These are phyloP conservation scores for Nannochloropsis salina DNA, from an alignment of 108 stramenopile genomes.

Conservation along the genomic window DNA sequence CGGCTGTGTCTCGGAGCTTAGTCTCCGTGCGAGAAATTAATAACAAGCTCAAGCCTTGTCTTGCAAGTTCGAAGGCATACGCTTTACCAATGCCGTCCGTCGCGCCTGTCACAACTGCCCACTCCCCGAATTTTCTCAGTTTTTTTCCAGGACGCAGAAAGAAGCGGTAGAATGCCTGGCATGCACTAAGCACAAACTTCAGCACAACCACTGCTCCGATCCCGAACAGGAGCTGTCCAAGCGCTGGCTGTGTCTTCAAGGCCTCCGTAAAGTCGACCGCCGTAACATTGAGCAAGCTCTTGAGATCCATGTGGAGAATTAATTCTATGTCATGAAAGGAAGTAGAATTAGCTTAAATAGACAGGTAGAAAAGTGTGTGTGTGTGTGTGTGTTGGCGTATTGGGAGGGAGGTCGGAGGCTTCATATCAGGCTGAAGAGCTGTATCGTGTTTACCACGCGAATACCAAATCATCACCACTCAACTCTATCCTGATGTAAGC, in stretches of 20 bases:
- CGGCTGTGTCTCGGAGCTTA: conserved; percentile 79
- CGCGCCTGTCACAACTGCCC: conserved; percentile 96
- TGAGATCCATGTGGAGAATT: too few relatives aligned
- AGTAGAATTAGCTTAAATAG: too few relatives aligned
- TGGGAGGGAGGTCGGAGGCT: too few relatives aligned
- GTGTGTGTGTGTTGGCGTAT: too few relatives aligned
- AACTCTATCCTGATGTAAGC: too few relatives aligned
- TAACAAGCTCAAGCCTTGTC: conserved; percentile 85
- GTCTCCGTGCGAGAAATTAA: conserved; percentile 90
- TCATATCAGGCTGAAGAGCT: background rate
- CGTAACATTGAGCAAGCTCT: background rate
- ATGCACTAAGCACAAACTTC: conserved; percentile 19
- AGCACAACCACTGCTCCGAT: background rate
- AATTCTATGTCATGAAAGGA: too few relatives aligned
- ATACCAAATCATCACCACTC: background rate
- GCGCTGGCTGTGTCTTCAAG: background rate
- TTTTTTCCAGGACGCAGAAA: conserved; percentile 82
- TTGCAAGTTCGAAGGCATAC: conserved; percentile 83
- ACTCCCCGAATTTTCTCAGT: conserved; percentile 83
- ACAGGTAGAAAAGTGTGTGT: too few relatives aligned
- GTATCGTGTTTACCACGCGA: background rate
- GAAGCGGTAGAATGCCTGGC: conserved; percentile 64
- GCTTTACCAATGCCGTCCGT: conserved; percentile 99
- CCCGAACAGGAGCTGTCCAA: background rate
- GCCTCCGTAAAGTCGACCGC: background rate